Base-by-base conservation (phyloP, 495 filamentous ascomycete genomes). In the Margaritispora aquatica region DNA sequence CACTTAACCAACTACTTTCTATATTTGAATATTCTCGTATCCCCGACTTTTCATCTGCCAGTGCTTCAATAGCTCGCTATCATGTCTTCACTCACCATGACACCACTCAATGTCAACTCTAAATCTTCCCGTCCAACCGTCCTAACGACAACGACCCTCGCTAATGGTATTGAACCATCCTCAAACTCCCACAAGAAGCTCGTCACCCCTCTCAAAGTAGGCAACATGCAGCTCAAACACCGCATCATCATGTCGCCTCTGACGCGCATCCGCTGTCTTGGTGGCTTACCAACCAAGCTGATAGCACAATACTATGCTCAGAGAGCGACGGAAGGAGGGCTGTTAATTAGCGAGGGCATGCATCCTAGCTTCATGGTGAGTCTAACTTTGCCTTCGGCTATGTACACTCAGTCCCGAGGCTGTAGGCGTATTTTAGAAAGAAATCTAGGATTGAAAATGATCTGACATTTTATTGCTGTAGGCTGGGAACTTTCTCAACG, bases 211-310 rank as follows among this genome's bases (percentile, higher is more conserved):
- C 64, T 85, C 54, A 64, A 70, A 47, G 70, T 84, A 27, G 70
- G 74, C 27, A 60, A 51, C 13, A 65, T 80, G 57, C 73, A 68
- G n/a, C 79, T 83, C 47, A 66, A 70, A 21, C 80, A 84, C 64
- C 78, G 80, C 38, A 66, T 83, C 44, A 71, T 77, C 10, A 77
- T 82, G 74, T 80, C 80, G 1, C 81, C 80, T 4, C 55, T 83
- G 58, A 84, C 80, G 29, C 75, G 80, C 31, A 76, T 77, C 55
- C 76, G 81, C 11, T 75, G 74, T 50, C 60, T 47, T 1, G 51
- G 31, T 4, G 74, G 74, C 24, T 31, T 62, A 1, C 60, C 60
- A 20, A 54, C 31, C 1, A 24, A 54, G 13, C 21, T 62, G 1
- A 55, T 62, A 21, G 70, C 71, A 56, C 73, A 80, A n/a, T 83